Base-by-base conservation (phyloP, 306 rosid species). In the Castanea crenata region DNA sequence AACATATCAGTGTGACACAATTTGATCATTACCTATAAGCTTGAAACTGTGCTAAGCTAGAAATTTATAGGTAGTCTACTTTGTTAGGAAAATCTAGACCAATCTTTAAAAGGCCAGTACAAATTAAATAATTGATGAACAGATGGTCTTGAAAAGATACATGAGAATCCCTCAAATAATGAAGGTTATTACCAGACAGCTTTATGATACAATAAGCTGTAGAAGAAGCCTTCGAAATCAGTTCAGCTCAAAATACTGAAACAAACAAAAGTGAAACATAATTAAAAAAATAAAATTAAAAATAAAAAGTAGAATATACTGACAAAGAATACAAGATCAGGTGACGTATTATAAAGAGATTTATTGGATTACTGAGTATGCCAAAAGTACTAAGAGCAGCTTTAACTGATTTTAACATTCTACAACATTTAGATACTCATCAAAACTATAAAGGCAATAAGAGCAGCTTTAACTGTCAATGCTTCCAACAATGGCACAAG, bases 241-340 rank as follows among this genome's bases (percentile, higher is more conserved):
- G 75, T 55, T 90, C 90, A 92, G 52, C 71, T 80, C 81, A 90
- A 87, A 38, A 75, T 46, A 78, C 97, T 92, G 95, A 78, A 77
- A 86, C 69, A 81, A 59, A 69, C 18, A 56, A 71, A 76, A 34
- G 21, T 2, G 46, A 35, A 68, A 18, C n/a, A 7, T 19, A 23
- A 68, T 68, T 18, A 68, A 18, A 18, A 15, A 21, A 21, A 21
- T 21, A 21, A 21, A 21, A 23, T 0, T 23, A 23, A 23, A 9
- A 16, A 32, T 34, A 5, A 21, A 1, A 13, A 25, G 15, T 68
- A 35, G 72, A 68, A 34, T 3, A 68, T 5, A 68, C 49, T 34
- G 16, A 23, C 67, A 67, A 68, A 18, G 25, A 31, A 31, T 68
- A 68, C 52, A 9, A 23, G 31, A 68, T 35, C 29, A 18, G 29